Evolutionary conservation across 768 basidiomycete genomes (phyloP).

Genomic region (Boletus fagicola): DNA sequence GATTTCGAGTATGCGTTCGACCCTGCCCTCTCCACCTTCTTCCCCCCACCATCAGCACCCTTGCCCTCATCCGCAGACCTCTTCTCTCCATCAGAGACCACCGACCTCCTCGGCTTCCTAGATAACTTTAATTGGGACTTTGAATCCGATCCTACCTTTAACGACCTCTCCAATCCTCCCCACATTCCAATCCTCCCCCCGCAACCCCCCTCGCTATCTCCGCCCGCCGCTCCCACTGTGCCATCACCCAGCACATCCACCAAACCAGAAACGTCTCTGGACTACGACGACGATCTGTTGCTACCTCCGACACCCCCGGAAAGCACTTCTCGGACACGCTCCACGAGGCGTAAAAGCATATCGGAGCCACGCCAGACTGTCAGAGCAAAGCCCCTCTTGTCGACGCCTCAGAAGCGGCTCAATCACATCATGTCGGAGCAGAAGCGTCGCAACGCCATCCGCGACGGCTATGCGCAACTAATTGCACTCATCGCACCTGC

Average conservation of each 20-base stretch:
- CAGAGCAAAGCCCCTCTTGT: conserved; percentile 64
- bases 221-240: neutral
- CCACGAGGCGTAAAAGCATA: conserved; percentile 25
- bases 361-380: conserved; percentile 29
- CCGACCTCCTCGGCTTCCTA: conserved; percentile 76
- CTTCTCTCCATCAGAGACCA: conserved; percentile 75
- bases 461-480: conserved; percentile 84
- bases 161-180: conserved; percentile 8
- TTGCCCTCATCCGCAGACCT: conserved; percentile 73
- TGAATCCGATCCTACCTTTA: conserved; percentile 37
- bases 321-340: conserved; percentile 10
- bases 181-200: conserved; percentile 4
- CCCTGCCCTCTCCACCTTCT: conserved; percentile 54
- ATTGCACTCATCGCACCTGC: conserved; percentile 80
- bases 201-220: neutral
- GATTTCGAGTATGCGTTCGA: conserved; percentile 77
- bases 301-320: conserved; percentile 12
- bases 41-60: conserved; percentile 56
- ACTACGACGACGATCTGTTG: conserved; percentile 8
- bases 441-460: conserved; percentile 88
- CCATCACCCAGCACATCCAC: conserved; percentile 9
- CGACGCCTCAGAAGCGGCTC: conserved; percentile 81
- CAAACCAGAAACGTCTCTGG: conserved; percentile 4
- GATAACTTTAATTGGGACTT: conserved; percentile 77
- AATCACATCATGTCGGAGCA: conserved; percentile 97